Conservation (phyloP, 2,329 filamentous ascomycete species). For the Rhexocercosporidium sp. region DNA sequence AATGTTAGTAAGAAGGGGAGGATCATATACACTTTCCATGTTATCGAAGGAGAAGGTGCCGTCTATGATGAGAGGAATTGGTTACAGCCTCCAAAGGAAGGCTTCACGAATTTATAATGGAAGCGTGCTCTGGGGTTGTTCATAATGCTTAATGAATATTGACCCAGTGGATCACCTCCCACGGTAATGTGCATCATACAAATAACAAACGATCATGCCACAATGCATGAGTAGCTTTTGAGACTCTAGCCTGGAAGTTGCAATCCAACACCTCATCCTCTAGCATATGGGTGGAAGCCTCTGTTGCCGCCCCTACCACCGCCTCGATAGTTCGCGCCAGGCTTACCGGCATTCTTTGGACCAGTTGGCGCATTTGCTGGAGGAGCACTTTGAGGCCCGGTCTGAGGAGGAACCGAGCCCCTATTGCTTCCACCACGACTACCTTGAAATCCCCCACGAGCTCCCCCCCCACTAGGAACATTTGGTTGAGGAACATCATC, state of each 20-base stretch:
- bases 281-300: slow-evolving; percentile 80
- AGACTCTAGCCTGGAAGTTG: background rate
- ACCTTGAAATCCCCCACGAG: slow-evolving; percentile 35
- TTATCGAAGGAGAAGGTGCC: slow-evolving; percentile 80
- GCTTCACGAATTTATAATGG: slow-evolving; percentile 62
- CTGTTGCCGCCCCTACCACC: slow-evolving; percentile 79
- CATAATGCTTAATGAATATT: background rate
- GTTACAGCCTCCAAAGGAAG: slow-evolving; percentile 82
- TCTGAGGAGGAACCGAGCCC: slow-evolving; percentile 42
- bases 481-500: slow-evolving; percentile 90
- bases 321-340: slow-evolving; percentile 91
- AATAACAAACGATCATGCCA: slow-evolving; percentile 1
- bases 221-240: slow-evolving; percentile 10
- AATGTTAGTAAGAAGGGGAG: slow-evolving; percentile 85
- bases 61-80: slow-evolving; percentile 89
- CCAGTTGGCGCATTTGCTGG: slow-evolving; percentile 90
- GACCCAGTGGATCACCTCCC: background rate
- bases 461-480: slow-evolving; percentile 54
- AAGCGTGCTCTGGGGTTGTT: background rate
- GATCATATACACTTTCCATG: slow-evolving; percentile 97
- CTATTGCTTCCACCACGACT: slow-evolving; percentile 37
- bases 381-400: slow-evolving; percentile 54
- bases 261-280: slow-evolving; percentile 28
- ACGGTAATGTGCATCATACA: slow-evolving; percentile 5
- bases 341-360: slow-evolving; percentile 91